A percentile compares a stretch with the other conserved stretches of the same genome.
Evolutionary conservation across 2,329 filamentous ascomycete species (phyloP).

Genomic region (Colletotrichum sp.): DNA sequence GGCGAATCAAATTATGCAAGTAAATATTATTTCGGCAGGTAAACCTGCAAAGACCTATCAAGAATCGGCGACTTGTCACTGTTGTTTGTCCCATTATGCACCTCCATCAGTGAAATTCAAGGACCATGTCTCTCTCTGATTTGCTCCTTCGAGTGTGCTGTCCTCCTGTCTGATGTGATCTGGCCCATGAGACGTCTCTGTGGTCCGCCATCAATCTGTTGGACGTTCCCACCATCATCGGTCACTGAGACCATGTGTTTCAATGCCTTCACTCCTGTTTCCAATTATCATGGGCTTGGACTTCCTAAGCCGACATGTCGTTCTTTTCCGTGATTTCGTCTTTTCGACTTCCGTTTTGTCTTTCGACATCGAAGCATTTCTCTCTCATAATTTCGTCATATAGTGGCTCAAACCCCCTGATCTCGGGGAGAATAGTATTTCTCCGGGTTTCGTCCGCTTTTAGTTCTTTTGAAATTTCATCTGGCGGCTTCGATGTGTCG

Average conservation of each 20-base stretch:
- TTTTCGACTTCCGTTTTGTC: neutral
- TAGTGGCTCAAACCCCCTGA: neutral
- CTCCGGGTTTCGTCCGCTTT: neutral
- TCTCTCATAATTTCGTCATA: neutral
- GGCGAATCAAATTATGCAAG: neutral
- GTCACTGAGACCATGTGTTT: neutral
- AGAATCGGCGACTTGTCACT: neutral
- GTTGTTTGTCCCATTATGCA: neutral
- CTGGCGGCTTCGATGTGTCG: neutral
- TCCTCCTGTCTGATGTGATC: neutral
- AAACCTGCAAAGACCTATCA: neutral
- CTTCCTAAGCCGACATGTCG: neutral
- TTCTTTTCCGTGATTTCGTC: neutral
- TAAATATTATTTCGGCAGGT: neutral
- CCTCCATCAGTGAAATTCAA: rapidly evolving
- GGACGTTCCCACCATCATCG: neutral
- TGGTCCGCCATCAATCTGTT: neutral
- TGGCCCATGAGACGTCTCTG: neutral
- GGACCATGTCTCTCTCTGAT: neutral
- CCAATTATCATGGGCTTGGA: neutral
- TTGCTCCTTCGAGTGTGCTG: neutral
- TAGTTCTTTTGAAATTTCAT: neutral
- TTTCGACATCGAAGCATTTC: neutral
- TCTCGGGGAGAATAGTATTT: neutral
- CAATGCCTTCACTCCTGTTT: neutral